Conservation (phyloP, 192 early-diverging fungal genomes). For the Rhizoclosmatium globosum region DNA sequence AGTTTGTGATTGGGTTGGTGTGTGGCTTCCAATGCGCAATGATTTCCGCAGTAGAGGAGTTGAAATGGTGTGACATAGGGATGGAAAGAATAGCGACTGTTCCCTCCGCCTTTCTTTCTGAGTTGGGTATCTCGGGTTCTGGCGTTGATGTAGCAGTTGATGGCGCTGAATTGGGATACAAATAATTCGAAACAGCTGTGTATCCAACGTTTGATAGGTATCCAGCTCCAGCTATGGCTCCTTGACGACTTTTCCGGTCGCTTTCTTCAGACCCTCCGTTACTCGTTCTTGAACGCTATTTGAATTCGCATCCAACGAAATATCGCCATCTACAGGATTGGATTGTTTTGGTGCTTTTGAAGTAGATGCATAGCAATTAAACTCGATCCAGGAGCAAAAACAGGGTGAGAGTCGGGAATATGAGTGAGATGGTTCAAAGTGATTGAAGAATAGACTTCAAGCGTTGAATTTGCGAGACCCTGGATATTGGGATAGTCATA, state of each 20-base stretch:
- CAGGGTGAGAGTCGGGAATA: slow-evolving; percentile 64
- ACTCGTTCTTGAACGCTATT: slow-evolving; percentile 7
- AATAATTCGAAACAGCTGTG: slow-evolving; percentile 72
- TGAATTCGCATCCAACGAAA: not conserved
- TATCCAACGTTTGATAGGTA: slow-evolving; percentile 74
- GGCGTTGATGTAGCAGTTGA: not conserved
- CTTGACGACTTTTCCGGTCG: slow-evolving; percentile 80
- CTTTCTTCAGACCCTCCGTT: slow-evolving; percentile 48
- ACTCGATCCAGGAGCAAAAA: slow-evolving; percentile 71
- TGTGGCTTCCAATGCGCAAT: slow-evolving; percentile 79
- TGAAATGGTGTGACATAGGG: slow-evolving; percentile 15
- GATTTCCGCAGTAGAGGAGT: slow-evolving; percentile 35
- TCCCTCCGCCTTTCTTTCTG: not conserved
- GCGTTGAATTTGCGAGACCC: slow-evolving; percentile 20
- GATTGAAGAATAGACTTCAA: slow-evolving; percentile 61
- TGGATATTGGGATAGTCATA: not conserved
- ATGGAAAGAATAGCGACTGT: slow-evolving; percentile 24
- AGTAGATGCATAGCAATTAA: slow-evolving; percentile 75
- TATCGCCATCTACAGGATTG: not conserved
- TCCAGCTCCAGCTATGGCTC: slow-evolving; percentile 82
- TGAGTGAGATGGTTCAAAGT: slow-evolving; percentile 50
- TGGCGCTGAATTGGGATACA: slow-evolving; percentile 11
- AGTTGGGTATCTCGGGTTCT: not conserved
- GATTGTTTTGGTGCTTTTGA: slow-evolving; percentile 34
- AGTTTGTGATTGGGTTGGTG: slow-evolving; percentile 66